These are phyloP conservation scores for Exophiala sp. DNA, from an alignment of 2,329 filamentous ascomycete species.

Conservation along the genomic window DNA sequence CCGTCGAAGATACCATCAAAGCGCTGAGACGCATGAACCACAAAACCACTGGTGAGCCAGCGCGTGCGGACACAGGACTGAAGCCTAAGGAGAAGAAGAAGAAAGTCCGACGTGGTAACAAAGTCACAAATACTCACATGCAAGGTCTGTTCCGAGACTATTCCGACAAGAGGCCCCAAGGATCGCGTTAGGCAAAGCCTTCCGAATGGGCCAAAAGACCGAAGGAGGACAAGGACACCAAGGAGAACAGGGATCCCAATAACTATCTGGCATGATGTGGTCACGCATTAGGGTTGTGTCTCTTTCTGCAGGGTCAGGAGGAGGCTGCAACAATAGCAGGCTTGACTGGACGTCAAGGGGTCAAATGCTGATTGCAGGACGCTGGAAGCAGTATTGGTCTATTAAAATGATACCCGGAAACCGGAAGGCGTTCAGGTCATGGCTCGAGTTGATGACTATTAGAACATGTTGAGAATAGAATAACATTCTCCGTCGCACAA, in stretches of 20 bases:
- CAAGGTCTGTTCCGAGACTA: slow-evolving; percentile 31
- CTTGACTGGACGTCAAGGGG: background rate
- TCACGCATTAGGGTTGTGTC: no score
- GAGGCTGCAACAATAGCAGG: no score
- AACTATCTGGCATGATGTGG: no score
- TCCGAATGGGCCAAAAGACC: background rate
- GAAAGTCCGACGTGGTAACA: slow-evolving; percentile 69
- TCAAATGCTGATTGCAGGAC: background rate
- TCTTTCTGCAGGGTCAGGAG: no score
- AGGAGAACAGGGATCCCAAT: background rate
- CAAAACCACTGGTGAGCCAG: slow-evolving; percentile 80
- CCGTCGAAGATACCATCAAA: slow-evolving; percentile 66
- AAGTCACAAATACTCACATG: slow-evolving; percentile 88
- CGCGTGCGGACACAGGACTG: slow-evolving; percentile 50
- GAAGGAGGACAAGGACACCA: background rate
- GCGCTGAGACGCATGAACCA: slow-evolving; percentile 74
- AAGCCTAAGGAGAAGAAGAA: slow-evolving; percentile 67
- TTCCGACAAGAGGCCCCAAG: slow-evolving; percentile 20
- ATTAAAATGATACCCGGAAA: background rate
- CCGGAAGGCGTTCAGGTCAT: no score
- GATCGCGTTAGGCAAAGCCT: slow-evolving; percentile 8
- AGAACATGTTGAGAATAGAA: no score
- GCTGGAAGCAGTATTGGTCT: background rate
- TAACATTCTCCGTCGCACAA: no score
- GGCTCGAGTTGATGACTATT: no score